phyloP scores from a whole-genome alignment of 495 filamentous ascomycete genomes.

The Lindgomyces ingoldianus region DNA sequence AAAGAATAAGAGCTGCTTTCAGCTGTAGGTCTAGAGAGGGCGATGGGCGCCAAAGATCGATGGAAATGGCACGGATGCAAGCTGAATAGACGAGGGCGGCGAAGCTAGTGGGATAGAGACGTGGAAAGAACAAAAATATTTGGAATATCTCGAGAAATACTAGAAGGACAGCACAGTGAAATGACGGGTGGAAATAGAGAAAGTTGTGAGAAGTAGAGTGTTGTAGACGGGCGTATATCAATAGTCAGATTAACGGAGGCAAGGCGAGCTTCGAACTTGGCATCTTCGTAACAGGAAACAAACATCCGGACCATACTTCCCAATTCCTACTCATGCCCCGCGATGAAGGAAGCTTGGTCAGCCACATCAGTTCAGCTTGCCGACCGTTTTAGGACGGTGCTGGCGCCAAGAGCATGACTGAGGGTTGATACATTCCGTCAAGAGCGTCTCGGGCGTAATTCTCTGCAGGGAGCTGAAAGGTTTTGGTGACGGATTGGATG shows the following conservation, averaged over 20 bases:
- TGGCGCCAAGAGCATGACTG: not conserved
- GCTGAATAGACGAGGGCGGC: not conserved
- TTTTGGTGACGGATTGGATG: not conserved
- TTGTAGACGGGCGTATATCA: not conserved
- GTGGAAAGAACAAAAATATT: not conserved
- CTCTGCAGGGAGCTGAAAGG: not conserved
- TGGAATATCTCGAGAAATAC: too few species aligned
- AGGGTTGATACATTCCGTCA: too few species aligned
- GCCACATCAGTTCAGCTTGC: not conserved
- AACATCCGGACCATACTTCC: not conserved
- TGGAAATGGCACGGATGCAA: too few species aligned
- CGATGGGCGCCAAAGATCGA: not conserved
- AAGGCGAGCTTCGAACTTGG: too few species aligned
- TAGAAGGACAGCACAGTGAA: too few species aligned
- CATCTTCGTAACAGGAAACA: not conserved
- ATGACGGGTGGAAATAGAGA: too few species aligned
- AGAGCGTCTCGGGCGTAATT: not conserved
- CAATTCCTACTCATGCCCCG: not conserved
- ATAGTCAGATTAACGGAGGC: not conserved
- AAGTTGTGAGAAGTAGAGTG: not conserved
- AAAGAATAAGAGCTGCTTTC: not conserved
- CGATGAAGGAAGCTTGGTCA: not conserved
- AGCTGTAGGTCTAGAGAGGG: not conserved
- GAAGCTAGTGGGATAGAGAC: not conserved
- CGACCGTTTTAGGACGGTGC: not conserved